Base-by-base conservation (phyloP, 345 rosid species). In the Brassica nigra region DNA sequence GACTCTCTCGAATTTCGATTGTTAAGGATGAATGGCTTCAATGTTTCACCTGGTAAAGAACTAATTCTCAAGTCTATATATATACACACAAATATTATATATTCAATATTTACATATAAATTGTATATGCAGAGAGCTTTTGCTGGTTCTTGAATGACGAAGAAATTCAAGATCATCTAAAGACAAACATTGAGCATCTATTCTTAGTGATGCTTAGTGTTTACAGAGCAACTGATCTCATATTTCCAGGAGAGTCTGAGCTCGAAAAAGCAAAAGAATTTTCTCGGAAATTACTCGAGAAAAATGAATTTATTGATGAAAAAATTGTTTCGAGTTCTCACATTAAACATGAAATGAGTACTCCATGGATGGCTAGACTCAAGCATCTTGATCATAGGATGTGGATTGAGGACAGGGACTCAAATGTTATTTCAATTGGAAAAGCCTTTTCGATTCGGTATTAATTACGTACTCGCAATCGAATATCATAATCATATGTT, bases 371-470 rank as follows among this genome's bases (percentile, higher is more conserved):
- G 16, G 86, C 91, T 34, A 86, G 89, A 76, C 59, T 84, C 71
- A 91, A 86, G 23, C 91, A 88, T 66, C 77, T 89, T 52, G 90
- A 90, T 31, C 86, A 89, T 67, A 84, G 95, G 68, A 80, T 49
- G 75, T 87, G 90, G 90, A 85, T 90, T 30, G 91, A 90, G 82
- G 86, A 87, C 23, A 82, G 69, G 7, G 75, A 85, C 31, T 80
- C 58, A 49, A 76, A 76, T 72, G 79, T 78, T 75, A 57, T 86
- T 14, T 86, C 86, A 87, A 68, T 78, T 78, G 95, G 89, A 54
- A 90, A 86, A 63, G 23, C 80, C 77, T 88, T 78, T n/a, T 84
- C 39, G 68, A 79, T 79, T 11, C 82, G 92, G 95, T 86, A 77
- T 74, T 44, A 16, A 4, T 30, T 42, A 31, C 15, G 14, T 49